Evolutionary conservation across 768 basidiomycete genomes (phyloP), one percentile per base, ranked within the genome.

Genomic region (Boletus rufocinnamomeus): DNA sequence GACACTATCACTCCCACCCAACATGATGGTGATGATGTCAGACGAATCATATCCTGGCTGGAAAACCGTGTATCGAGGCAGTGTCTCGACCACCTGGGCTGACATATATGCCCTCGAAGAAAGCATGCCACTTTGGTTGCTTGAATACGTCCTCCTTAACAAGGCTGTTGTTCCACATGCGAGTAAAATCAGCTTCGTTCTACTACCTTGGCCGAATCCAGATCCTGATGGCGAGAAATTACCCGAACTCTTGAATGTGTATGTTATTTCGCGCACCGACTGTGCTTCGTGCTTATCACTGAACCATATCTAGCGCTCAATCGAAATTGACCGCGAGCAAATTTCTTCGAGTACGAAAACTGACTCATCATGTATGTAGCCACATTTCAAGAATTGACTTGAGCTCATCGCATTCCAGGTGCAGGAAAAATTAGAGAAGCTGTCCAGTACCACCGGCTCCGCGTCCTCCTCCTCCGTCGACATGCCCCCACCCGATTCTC

Each of bases 281-380:
- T 35, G 23, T 50, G 16, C 11, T 46, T 23, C 19, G 35, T 41
- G 9, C 56, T 67, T 37, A 50, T 50, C 43, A 34, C 25, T 32
- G 21, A 45, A 51, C 4, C 28, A 16, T 50, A n/a, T 37, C 19
- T 19, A 91, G 85, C 2, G 77, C 86, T 17, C 89, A 95, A 66
- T 87, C 90, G 0, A 92, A 95, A 63, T 77, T 99, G 21, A 96
- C 93, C 1, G 95, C 96, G 0, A 93, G 85, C 67, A 84, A 91
- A 27, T 88, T 88, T 64, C 77, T 98, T 47, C 83, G 97, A 35
- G 84, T 96, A 19, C 82, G 88, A 46, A 99, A 98, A 74, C 83
- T 98, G 21, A 80, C 87, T 0, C 67, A 78, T 50, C 96, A 97
- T 78, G 92, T 95, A 70, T 57, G 88, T 76, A 3, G 13, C 32